A percentile compares a stretch with the other conserved stretches of the same genome.
These are phyloP conservation scores for Colletotrichum tamarilloi DNA, from an alignment of 2,329 filamentous ascomycete species.

Conservation along the genomic window DNA sequence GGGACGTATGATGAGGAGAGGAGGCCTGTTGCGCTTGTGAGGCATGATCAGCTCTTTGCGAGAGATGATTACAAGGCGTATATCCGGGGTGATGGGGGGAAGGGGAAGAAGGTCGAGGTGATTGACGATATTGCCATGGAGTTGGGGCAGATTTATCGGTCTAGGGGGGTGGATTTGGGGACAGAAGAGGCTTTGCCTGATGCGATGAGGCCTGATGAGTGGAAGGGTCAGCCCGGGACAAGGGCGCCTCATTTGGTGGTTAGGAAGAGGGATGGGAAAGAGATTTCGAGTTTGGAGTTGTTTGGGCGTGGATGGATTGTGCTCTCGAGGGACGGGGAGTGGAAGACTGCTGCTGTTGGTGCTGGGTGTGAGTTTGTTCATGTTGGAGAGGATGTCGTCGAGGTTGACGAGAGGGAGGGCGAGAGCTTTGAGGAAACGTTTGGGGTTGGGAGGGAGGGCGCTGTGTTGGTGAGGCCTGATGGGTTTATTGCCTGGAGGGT, in stretches of 20 bases:
- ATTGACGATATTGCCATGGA: slow-evolving; percentile 14
- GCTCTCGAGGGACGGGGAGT: slow-evolving; percentile 50
- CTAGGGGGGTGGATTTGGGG: neutral
- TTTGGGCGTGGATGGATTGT: slow-evolving; percentile 40
- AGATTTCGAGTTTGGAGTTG: slow-evolving; percentile 5
- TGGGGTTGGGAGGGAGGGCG: neutral
- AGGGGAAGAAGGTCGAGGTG: neutral
- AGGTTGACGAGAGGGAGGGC: neutral
- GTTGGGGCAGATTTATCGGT: slow-evolving; percentile 19
- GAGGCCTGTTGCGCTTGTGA: slow-evolving; percentile 44
- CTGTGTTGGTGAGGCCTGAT: slow-evolving; percentile 15
- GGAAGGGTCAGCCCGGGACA: slow-evolving; percentile 39
- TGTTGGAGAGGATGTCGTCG: neutral
- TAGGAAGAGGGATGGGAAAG: neutral
- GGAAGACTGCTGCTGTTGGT: slow-evolving; percentile 34
- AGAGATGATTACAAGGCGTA: slow-evolving; percentile 38
- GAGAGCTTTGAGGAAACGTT: slow-evolving; percentile 1
- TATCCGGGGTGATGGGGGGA: slow-evolving; percentile 3
- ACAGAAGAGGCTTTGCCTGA: neutral
- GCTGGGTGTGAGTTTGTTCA: slow-evolving; percentile 8
- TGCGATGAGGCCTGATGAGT: slow-evolving; percentile 38
- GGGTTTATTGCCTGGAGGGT: slow-evolving; percentile 15
- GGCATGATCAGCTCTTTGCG: slow-evolving; percentile 41
- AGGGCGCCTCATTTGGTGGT: slow-evolving; percentile 38
- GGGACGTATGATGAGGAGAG: slow-evolving; percentile 53